phyloP scores from a whole-genome alignment of 306 rosid genomes.

The Ormosia emarginata region DNA sequence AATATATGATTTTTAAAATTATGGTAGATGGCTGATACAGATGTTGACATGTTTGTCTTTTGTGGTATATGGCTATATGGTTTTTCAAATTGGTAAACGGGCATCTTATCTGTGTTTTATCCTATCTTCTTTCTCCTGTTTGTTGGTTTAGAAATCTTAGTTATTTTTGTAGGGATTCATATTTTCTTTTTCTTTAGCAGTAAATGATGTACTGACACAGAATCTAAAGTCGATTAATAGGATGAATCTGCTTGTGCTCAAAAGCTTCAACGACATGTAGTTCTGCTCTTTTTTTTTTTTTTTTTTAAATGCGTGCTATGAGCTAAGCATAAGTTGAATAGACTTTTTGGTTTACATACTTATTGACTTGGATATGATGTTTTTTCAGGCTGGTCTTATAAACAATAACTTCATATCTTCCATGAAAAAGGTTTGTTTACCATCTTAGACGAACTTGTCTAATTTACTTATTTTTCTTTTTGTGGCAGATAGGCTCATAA shows the following conservation, averaged over 20 bases:
- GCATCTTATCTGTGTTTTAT: not conserved
- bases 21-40: not conserved
- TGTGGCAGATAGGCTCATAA: not conserved
- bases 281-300: not conserved
- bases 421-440: conserved; percentile 84
- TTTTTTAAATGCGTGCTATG: not conserved
- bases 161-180: not conserved
- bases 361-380: not conserved
- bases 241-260: not conserved
- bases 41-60: not conserved
- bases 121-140: not conserved
- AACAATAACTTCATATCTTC: conserved; percentile 67
- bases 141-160: not conserved
- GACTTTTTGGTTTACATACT: not conserved
- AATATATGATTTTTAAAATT: not conserved
- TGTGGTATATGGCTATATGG: not conserved
- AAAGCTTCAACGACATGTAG: conserved; percentile 6
- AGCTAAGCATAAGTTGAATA: not conserved
- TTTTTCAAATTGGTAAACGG: not conserved
- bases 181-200: not conserved
- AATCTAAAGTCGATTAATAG: not conserved
- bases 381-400: conserved; percentile 67
- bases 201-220: not conserved
- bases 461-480: conserved; percentile 10
- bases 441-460: not conserved